Evolutionary conservation across 371 early-diverging fungal species (phyloP), one percentile per base, ranked within the genome.

Genomic region (Lichtheimia hyalospora): DNA sequence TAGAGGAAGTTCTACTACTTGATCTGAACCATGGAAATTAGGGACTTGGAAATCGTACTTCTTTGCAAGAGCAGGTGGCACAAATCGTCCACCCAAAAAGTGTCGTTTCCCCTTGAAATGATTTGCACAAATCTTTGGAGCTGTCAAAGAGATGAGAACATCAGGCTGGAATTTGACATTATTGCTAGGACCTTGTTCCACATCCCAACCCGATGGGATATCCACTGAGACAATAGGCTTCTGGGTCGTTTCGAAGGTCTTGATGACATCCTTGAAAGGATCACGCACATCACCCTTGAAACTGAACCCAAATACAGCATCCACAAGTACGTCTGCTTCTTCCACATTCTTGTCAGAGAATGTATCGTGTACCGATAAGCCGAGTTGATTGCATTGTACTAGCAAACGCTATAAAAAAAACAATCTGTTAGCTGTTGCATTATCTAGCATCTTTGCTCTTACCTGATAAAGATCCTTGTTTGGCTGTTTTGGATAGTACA

Each of bases 191-290:
- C 96, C 96, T 49, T 81, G 54, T 52, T 93, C 94, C 1, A 97
- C 95, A 65, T 95, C 86, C 96, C 96, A 97, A 0, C 94, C 96
- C 14, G 93, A 92, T 4, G 97, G 97, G 62, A 97, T 89, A 67
- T 97, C 97, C 34, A 96, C 92, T 16, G 92, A 83, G 0, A 85
- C 87, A 52, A 91, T 82, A 0, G 89, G 90, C 13, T 78, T 72
- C 14, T 62, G 67, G 0, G 85, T 82, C 6, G 59, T 58, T 54
- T 77, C 75, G 23, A 88, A 77, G 1, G 62, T 44, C 49, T 80
- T 56, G 28, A 96, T 80, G 1, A 88, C 83, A 0, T 83, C 64
- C 18, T 84, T 85, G 57, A 92, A 96, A 3, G 96, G 96, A 13
- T 87, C 81, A 2, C 96, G 78, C 6, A 94, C 83, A 0, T 86